These are phyloP conservation scores for Penicillium goetzii DNA, from an alignment of 495 filamentous ascomycete genomes.

Conservation along the genomic window DNA sequence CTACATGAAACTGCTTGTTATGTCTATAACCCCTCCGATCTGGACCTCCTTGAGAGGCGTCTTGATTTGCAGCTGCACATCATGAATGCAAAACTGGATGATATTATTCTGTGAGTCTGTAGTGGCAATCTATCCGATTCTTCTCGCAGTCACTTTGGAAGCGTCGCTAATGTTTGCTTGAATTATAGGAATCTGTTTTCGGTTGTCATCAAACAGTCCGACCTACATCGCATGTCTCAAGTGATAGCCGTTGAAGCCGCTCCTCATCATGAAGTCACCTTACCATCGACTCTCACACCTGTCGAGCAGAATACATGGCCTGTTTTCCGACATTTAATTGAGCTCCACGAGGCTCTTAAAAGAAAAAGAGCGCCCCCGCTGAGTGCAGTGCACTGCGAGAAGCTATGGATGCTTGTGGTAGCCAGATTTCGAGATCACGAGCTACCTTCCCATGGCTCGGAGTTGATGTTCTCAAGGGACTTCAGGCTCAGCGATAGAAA, in stretches of 20 bases:
- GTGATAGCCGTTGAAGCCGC: not conserved
- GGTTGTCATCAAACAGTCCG: not conserved
- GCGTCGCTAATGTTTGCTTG: not conserved
- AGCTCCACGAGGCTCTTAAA: constrained; percentile 3
- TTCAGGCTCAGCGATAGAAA: constrained; percentile 1
- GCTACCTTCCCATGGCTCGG: not conserved
- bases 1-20: constrained; percentile 6
- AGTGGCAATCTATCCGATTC: not conserved
- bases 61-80: constrained; percentile 8
- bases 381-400: not conserved
- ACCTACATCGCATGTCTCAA: constrained; percentile 3
- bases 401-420: not conserved
- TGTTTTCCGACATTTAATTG: constrained; percentile 1
- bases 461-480: not conserved
- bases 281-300: not conserved
- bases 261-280: constrained; percentile 1
- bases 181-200: constrained; percentile 4
- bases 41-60: constrained; percentile 7
- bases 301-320: constrained; percentile 3
- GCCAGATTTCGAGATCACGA: constrained; percentile 4
- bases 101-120: constrained; percentile 1
- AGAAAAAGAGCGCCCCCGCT: not conserved
- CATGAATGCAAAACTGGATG: constrained; percentile 13
- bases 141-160: not conserved
- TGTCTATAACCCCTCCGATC: constrained; percentile 5